Conservation (phyloP, 2,329 filamentous ascomycete species). For the Paracoccidioides brasiliensis region DNA sequence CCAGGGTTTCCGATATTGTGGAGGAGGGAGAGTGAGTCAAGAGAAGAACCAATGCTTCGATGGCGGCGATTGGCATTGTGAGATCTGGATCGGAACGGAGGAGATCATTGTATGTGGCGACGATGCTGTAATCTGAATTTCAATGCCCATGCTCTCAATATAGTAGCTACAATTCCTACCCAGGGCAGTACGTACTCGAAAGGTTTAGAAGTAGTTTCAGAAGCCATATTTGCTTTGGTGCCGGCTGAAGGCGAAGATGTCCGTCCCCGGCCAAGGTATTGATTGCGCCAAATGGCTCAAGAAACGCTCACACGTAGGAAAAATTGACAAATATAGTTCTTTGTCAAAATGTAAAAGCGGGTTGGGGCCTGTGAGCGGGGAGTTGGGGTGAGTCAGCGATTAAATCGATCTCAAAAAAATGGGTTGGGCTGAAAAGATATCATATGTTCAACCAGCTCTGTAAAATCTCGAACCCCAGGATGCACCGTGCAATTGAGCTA, state of each 20-base stretch:
- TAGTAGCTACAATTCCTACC: background rate
- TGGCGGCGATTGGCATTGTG: constrained; percentile 90
- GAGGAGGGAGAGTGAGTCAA: constrained; percentile 66
- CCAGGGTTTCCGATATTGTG: constrained; percentile 88
- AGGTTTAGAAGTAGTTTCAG: constrained; percentile 17
- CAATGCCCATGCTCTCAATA: background rate
- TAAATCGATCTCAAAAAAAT: too few species aligned
- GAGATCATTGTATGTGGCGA: constrained; percentile 51
- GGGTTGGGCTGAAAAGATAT: background rate
- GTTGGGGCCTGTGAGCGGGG: background rate
- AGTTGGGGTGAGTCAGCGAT: background rate
- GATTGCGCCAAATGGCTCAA: background rate
- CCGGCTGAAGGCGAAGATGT: constrained; percentile 16
- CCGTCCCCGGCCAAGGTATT: background rate
- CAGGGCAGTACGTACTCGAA: background rate
- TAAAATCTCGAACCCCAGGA: background rate
- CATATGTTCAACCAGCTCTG: too few species aligned
- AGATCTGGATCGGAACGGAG: constrained; percentile 62
- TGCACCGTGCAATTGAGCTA: background rate
- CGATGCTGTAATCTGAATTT: constrained; percentile 35
- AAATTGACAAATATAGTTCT: background rate
- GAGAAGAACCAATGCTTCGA: constrained; percentile 78
- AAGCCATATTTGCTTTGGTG: constrained; percentile 12
- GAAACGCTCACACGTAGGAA: background rate
- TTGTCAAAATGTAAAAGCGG: background rate